Evolutionary conservation across 805 yeast genomes (phyloP).

Genomic region (Dipodascus geniculatus): DNA sequence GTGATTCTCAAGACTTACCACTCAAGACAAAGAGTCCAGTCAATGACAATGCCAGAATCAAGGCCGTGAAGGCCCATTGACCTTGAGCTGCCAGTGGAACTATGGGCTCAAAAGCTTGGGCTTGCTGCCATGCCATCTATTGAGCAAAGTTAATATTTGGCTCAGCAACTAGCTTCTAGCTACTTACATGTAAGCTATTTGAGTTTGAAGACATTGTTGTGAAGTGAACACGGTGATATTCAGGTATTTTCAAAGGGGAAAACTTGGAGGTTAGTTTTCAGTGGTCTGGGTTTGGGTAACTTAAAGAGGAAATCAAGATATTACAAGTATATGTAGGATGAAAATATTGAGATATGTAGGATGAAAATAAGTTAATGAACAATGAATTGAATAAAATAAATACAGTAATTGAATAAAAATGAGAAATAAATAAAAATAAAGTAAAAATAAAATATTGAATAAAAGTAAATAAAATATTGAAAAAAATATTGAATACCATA

Average conservation of each 20-base stretch:
- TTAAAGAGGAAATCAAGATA: too few relatives aligned
- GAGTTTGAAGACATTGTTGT: not conserved
- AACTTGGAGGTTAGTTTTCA: not conserved
- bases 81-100: not conserved
- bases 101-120: not conserved
- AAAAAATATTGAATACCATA: too few relatives aligned
- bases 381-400: too few relatives aligned
- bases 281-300: not conserved
- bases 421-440: too few relatives aligned
- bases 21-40: not conserved
- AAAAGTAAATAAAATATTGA: too few relatives aligned
- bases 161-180: not conserved
- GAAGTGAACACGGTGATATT: not conserved
- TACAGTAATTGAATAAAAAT: too few relatives aligned
- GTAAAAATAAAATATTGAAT: too few relatives aligned
- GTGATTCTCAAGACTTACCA: not conserved
- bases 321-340: too few relatives aligned
- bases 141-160: not conserved
- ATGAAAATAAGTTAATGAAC: too few relatives aligned
- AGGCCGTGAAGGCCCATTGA: not conserved
- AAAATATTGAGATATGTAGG: too few relatives aligned
- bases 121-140: not conserved
- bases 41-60: not conserved
- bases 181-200: not conserved
- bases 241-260: not conserved